Evolutionary conservation across 805 yeast species (phyloP).

Genomic region (Hanseniaspora lindneri): DNA sequence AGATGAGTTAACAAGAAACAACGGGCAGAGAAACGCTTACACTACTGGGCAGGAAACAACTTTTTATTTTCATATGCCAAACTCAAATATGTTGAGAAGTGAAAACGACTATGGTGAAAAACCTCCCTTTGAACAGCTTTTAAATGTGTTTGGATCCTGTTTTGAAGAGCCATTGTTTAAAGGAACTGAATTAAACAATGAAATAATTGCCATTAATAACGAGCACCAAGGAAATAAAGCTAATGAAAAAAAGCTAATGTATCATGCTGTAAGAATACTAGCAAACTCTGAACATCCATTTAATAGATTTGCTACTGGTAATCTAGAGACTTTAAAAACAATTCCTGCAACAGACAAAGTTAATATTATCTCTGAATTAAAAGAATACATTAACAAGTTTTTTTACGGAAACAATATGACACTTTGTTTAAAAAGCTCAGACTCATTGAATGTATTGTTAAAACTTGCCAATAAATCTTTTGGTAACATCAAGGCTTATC

Average conservation of each 20-base stretch:
- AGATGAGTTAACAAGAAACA: conserved; percentile 34
- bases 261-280: conserved; percentile 47
- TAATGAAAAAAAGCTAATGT: conserved; percentile 36
- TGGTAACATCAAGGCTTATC: conserved; percentile 25
- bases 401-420: conserved; percentile 41
- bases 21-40: conserved; percentile 55
- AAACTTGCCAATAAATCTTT: conserved; percentile 40
- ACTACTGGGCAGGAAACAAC: conserved; percentile 59
- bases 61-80: conserved; percentile 52
- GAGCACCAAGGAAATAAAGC: conserved; percentile 51
- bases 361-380: conserved; percentile 31
- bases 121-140: conserved; percentile 34
- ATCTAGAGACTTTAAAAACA: conserved; percentile 37
- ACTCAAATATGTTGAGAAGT: conserved; percentile 21
- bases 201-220: conserved; percentile 49
- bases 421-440: conserved; percentile 53
- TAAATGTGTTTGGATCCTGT: conserved; percentile 41
- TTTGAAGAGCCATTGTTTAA: conserved; percentile 43
- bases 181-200: conserved; percentile 34
- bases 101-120: conserved; percentile 14
- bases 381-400: conserved; percentile 32
- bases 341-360: conserved; percentile 27
- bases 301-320: conserved; percentile 55
- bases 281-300: conserved; percentile 42
- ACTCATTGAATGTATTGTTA: conserved; percentile 45